These are phyloP conservation scores for Boletus nobilissimus DNA, from an alignment of 1,284 basidiomycete genomes.

Conservation along the genomic window DNA sequence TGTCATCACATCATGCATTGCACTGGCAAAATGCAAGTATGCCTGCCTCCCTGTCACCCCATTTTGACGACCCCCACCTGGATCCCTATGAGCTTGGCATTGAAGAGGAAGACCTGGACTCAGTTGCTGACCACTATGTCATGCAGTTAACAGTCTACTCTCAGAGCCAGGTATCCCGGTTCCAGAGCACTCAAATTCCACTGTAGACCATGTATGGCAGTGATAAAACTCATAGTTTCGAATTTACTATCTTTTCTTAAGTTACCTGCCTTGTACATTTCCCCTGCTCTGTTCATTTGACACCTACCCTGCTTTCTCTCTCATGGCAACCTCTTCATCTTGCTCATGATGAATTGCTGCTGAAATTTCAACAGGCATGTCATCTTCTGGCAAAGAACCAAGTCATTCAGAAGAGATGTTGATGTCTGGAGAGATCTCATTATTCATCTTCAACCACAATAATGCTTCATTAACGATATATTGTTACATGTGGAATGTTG, in stretches of 20 bases:
- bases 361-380: neutral
- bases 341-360: neutral
- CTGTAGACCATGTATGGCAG: no score
- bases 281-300: no score
- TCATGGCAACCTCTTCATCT: neutral
- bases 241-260: no score
- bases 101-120: slow-evolving; percentile 53
- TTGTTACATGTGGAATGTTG: neutral
- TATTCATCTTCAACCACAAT: neutral
- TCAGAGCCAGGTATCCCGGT: no score
- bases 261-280: no score
- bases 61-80: slow-evolving; percentile 50
- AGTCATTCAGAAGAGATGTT: neutral
- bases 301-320: neutral
- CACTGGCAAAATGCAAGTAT: slow-evolving; percentile 46
- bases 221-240: no score
- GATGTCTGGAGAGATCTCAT: neutral
- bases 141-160: no score
- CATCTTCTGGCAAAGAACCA: neutral
- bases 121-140: slow-evolving; percentile 59
- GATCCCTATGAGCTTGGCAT: slow-evolving; percentile 51
- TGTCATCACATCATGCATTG: slow-evolving; percentile 37
- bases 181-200: no score
- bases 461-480: neutral
- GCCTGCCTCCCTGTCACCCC: slow-evolving; percentile 34